These are phyloP conservation scores for Coniochaeta hoffmannii DNA, from an alignment of 2,329 filamentous ascomycete species.

Conservation along the genomic window DNA sequence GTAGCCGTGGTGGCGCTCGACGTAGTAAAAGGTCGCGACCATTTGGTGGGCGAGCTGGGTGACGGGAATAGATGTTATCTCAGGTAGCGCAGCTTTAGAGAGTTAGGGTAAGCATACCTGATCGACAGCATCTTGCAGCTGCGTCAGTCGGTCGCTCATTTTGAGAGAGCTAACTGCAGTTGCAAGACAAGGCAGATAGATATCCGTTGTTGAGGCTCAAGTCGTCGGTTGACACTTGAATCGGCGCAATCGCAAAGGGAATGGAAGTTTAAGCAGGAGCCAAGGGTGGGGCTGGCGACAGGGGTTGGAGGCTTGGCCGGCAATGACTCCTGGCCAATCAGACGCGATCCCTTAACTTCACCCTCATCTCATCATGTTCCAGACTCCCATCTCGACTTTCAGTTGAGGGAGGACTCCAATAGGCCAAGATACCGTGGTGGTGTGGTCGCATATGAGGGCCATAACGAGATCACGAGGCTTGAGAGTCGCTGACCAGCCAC, in stretches of 20 bases:
- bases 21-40: constrained; percentile 58
- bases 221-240: not conserved
- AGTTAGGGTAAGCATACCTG: constrained; percentile 41
- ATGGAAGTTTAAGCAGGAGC: not conserved
- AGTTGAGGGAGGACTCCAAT: too few relatives aligned
- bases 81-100: constrained; percentile 12
- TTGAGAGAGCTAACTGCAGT: not conserved
- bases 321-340: too few relatives aligned
- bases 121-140: constrained; percentile 79
- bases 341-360: too few relatives aligned
- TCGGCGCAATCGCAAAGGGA: not conserved
- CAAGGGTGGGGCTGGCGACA: not conserved
- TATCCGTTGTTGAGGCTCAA: not conserved
- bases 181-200: not conserved
- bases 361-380: too few relatives aligned
- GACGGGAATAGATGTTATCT: constrained; percentile 3
- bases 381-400: too few relatives aligned
- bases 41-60: constrained; percentile 60
- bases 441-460: not conserved
- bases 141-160: constrained; percentile 73
- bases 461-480: not conserved
- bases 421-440: not conserved
- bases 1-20: constrained; percentile 62
- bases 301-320: not conserved
- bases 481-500: not conserved